These are phyloP conservation scores for Flaveria linearis DNA, from an alignment of 129 eudicot genomes.

Conservation along the genomic window DNA sequence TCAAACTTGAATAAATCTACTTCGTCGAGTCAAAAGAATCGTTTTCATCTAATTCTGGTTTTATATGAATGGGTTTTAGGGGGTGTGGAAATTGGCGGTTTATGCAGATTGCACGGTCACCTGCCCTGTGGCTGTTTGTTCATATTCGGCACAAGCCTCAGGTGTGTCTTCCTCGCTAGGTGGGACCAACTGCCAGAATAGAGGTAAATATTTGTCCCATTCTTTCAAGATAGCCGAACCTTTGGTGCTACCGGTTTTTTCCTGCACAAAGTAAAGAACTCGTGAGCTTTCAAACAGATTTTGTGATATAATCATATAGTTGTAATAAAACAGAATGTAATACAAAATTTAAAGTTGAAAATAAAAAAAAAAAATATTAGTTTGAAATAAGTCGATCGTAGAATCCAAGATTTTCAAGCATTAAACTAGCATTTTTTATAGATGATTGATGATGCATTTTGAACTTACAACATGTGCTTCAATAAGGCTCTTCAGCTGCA, in stretches of 20 bases:
- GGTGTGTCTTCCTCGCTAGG: conserved; percentile 99
- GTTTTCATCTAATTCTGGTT: conserved; percentile 23
- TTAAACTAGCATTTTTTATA: background rate
- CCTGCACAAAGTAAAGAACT: conserved; percentile 42
- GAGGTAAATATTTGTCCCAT: conserved; percentile 92
- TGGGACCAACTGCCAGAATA: conserved; percentile 98
- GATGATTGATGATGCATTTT: background rate
- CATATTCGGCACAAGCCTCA: conserved; percentile 88
- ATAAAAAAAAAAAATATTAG: background rate
- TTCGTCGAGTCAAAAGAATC: conserved; percentile 25
- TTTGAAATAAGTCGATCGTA: background rate
- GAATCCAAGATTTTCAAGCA: background rate
- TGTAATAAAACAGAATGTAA: background rate
- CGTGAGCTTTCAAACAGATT: background rate
- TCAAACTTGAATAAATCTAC: conserved; percentile 16
- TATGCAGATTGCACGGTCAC: conserved; percentile 75
- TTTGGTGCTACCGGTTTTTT: conserved; percentile 91
- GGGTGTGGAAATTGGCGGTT: background rate
- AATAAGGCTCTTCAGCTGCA: conserved; percentile 94
- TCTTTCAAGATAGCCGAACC: conserved; percentile 82
- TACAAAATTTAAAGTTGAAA: background rate
- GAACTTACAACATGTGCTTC: conserved; percentile 95
- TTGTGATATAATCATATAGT: background rate
- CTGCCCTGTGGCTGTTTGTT: conserved; percentile 63
- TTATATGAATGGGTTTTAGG: conserved; percentile 22